Conservation (phyloP, 495 filamentous ascomycete species). For the Talaromyces borbonicus region DNA sequence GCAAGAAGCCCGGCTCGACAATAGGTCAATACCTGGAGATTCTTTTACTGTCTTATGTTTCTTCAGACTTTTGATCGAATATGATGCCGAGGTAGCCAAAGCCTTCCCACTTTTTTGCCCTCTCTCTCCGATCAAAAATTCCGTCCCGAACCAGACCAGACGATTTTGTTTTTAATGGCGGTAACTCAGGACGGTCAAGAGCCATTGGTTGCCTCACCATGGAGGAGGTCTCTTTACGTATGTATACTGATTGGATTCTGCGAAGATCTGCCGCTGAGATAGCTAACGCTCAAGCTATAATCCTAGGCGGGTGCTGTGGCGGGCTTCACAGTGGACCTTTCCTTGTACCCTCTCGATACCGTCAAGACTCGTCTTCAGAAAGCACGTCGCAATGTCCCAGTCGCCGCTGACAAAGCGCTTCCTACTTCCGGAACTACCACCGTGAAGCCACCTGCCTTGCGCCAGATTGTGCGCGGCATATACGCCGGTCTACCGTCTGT, state of each 20-base stretch:
- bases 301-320: conserved; percentile 70
- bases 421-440: conserved; percentile 44
- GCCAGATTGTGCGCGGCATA: conserved; percentile 57
- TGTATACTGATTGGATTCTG: conserved; percentile 1
- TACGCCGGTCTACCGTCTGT: conserved; percentile 59
- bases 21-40: no score
- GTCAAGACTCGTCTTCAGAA: conserved; percentile 93
- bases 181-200: conserved; percentile 9
- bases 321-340: conserved; percentile 82
- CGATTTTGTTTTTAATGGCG: no score
- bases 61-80: no score
- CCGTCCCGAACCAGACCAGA: not conserved
- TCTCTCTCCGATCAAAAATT: no score
- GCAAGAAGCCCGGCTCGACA: no score
- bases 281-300: conserved; percentile 15
- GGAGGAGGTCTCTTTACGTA: conserved; percentile 39
- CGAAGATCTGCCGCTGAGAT: not conserved
- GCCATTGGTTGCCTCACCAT: conserved; percentile 32
- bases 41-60: no score
- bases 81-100: no score
- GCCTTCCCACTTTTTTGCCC: no score
- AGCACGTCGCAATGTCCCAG: conserved; percentile 52
- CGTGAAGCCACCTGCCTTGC: conserved; percentile 23
- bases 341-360: conserved; percentile 85
- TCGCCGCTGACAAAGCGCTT: conserved; percentile 47